Evolutionary conservation across 2,329 filamentous ascomycete species (phyloP).

Genomic region (Stenocarpella maydis): DNA sequence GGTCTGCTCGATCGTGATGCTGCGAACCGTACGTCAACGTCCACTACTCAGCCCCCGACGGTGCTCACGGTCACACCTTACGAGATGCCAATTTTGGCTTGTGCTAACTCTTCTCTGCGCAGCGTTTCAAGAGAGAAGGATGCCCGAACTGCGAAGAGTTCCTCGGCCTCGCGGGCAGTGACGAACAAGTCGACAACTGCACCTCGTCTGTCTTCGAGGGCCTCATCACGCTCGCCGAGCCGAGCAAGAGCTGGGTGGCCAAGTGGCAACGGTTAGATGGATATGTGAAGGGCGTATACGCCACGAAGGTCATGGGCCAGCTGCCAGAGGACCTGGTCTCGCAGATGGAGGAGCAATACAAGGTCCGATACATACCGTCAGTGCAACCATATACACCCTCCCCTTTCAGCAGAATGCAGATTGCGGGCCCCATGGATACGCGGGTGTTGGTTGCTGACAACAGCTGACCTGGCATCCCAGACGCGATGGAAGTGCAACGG

Average conservation of each 20-base stretch:
- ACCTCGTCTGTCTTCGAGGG: constrained; percentile 97
- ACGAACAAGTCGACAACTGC: constrained; percentile 87
- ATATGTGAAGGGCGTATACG: constrained; percentile 90
- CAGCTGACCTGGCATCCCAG: constrained; percentile 43
- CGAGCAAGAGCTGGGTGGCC: constrained; percentile 90
- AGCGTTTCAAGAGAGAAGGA: constrained; percentile 87
- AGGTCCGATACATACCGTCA: constrained; percentile 72
- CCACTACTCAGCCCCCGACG: background rate
- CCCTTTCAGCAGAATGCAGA: no score
- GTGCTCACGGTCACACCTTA: background rate
- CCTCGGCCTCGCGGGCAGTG: constrained; percentile 80
- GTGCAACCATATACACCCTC: constrained; percentile 42
- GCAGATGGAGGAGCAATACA: constrained; percentile 68
- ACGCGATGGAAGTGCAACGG: constrained; percentile 64
- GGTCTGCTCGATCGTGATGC: constrained; percentile 96
- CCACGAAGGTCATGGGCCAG: constrained; percentile 90
- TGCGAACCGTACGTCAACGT: constrained; percentile 67
- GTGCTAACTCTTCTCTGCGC: constrained; percentile 36
- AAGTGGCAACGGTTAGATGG: constrained; percentile 92
- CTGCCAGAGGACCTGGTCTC: constrained; percentile 71
- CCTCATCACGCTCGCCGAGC: constrained; percentile 84
- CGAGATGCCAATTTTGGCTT: constrained; percentile 18
- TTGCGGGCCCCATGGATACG: background rate
- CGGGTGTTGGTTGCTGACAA: background rate
- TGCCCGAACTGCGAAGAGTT: constrained; percentile 98